A percentile compares a stretch with the other conserved stretches of the same genome.
Conservation (phyloP, 2,329 filamentous ascomycete genomes). For the Penicillium nordicum region DNA sequence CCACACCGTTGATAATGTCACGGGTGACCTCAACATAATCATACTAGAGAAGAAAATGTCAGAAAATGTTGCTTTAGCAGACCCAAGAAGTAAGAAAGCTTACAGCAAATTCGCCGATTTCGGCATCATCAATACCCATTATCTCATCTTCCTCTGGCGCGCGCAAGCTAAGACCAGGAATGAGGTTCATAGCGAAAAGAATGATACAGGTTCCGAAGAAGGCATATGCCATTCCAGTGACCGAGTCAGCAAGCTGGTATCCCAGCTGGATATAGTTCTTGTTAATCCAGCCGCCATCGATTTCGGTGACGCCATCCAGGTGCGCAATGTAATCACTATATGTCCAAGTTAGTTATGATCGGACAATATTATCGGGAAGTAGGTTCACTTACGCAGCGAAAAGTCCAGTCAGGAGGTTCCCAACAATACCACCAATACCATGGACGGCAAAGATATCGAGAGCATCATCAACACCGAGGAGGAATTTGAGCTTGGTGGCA, state of each 20-base stretch:
- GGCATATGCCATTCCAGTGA: slow-evolving; percentile 72
- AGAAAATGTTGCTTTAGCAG: not conserved
- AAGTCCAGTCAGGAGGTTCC: slow-evolving; percentile 74
- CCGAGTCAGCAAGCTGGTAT: slow-evolving; percentile 79
- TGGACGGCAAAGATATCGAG: slow-evolving; percentile 87
- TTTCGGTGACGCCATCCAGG: slow-evolving; percentile 66
- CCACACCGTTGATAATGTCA: slow-evolving; percentile 56
- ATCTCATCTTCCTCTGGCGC: slow-evolving; percentile 75
- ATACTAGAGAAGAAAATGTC: slow-evolving; percentile 51
- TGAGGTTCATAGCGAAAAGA: slow-evolving; percentile 73
- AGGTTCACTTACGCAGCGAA: slow-evolving; percentile 64
- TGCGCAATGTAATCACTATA: slow-evolving; percentile 72
- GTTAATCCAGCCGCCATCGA: slow-evolving; percentile 78
- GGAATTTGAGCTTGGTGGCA: slow-evolving; percentile 85
- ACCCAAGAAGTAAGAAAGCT: slow-evolving; percentile 26
- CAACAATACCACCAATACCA: slow-evolving; percentile 71
- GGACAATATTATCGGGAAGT: not conserved
- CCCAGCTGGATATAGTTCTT: slow-evolving; percentile 78
- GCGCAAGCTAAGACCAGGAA: slow-evolving; percentile 72
- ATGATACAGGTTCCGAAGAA: slow-evolving; percentile 76
- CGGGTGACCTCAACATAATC: slow-evolving; percentile 84
- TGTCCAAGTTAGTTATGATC: slow-evolving; percentile 8
- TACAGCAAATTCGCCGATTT: slow-evolving; percentile 88
- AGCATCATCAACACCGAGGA: slow-evolving; percentile 75
- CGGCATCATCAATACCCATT: slow-evolving; percentile 80